Evolutionary conservation across 495 filamentous ascomycete species (phyloP), one percentile per base, ranked within the genome.

Genomic region (Letharia columbiana): DNA sequence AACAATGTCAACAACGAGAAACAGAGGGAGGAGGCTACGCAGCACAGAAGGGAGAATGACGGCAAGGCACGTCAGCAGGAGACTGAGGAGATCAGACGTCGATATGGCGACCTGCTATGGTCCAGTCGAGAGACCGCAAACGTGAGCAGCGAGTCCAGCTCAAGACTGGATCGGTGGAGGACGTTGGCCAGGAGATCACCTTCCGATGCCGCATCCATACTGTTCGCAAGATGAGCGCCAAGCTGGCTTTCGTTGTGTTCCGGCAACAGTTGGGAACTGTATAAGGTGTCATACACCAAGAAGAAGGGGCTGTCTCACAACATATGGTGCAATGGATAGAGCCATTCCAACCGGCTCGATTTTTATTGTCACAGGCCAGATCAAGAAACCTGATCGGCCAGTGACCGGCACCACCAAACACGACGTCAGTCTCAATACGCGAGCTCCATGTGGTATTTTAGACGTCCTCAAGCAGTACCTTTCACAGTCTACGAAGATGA

Each of bases 241-340:
- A 96, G 76, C 86, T 98, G 75, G 89, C 86, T 66, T 96, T 96
- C 76, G 78, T 96, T 69, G 88, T 94, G 69, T 86, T 98, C 67
- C 86, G 92, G 59, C 88, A 96, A 79, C 87, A 90, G 73, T 80
- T 87, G 44, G 80, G 78, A 66, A 87, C 90, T 5, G 87, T 96
- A 62, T 91, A 96, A 77, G 92, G 86, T 66, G 81, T 89, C 52
- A 75, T 87, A 68, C 84, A 88, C 44, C 82, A 83, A 63, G 67
- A 69, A 68, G 57, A 82, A 75, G 75, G 84, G 72, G 71, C 81
- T 68, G 79, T 79, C 49, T 82, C 79, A 67, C 78, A 72, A 72
- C 86, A 72, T 77, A 91, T 77, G 82, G 76, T 83, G 69, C 86
- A 84, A 68, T 88, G 84, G 76, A 89, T 85, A 3, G 82, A 95